These are phyloP conservation scores for Psilocybe cubensis DNA, from an alignment of 768 basidiomycete species.

Conservation along the genomic window DNA sequence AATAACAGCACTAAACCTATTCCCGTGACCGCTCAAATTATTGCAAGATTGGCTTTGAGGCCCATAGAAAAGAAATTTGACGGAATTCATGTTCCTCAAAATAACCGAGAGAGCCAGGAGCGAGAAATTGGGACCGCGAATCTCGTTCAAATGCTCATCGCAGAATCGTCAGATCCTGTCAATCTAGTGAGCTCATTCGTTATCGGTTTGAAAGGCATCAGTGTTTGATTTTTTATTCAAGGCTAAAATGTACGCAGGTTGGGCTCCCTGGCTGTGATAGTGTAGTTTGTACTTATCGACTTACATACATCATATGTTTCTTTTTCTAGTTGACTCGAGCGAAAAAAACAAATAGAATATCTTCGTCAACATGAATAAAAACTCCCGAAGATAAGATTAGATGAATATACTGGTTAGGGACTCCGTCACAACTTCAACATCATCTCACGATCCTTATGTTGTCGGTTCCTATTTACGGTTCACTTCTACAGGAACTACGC, in stretches of 20 bases:
- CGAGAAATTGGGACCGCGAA: constrained; percentile 77
- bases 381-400: no score
- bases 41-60: constrained; percentile 77
- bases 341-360: no score
- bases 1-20: not conserved
- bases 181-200: constrained; percentile 59
- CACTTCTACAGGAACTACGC: no score
- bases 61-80: constrained; percentile 86
- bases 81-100: constrained; percentile 64
- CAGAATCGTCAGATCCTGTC: constrained; percentile 75
- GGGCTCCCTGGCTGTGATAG: constrained; percentile 78
- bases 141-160: constrained; percentile 89
- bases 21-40: constrained; percentile 54
- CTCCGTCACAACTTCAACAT: no score
- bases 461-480: no score
- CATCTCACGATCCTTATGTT: no score
- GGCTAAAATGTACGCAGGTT: constrained; percentile 91
- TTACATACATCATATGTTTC: not conserved
- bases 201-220: not conserved
- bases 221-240: constrained; percentile 33
- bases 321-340: not conserved
- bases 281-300: not conserved
- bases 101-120: constrained; percentile 52
- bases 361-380: no score
- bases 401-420: no score